These are phyloP conservation scores for Euphorbia schlechtendalii DNA, from an alignment of 441 rosid genomes.

Conservation along the genomic window DNA sequence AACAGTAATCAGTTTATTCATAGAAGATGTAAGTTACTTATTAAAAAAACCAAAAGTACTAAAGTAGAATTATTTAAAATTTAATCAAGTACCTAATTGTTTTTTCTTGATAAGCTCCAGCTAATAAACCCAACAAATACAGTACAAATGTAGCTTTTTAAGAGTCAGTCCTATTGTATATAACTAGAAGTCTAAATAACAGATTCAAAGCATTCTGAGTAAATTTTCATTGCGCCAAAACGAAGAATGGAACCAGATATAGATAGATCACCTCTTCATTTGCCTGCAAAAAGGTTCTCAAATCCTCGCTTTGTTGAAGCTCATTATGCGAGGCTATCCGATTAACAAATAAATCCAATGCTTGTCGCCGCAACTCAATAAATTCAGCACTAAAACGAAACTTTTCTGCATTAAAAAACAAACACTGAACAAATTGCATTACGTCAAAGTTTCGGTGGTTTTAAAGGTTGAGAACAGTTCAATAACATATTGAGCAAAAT, in stretches of 20 bases:
- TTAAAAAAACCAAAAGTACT: too few relatives aligned
- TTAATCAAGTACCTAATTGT: not conserved
- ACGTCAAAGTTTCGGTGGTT: not conserved
- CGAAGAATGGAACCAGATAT: not conserved
- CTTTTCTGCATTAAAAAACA: conserved; percentile 60
- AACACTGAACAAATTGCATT: not conserved
- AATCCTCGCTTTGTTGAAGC: conserved; percentile 91
- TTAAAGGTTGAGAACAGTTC: not conserved
- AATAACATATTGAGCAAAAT: not conserved
- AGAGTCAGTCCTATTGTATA: not conserved
- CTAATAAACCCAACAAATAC: too few relatives aligned
- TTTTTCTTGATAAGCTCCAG: not conserved
- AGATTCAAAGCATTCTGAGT: not conserved
- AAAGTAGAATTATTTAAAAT: too few relatives aligned
- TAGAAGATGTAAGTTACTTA: too few relatives aligned
- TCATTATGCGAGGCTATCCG: conserved; percentile 84
- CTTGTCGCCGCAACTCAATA: conserved; percentile 96
- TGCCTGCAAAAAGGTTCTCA: conserved; percentile 93
- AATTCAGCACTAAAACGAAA: conserved; percentile 97
- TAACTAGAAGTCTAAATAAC: not conserved
- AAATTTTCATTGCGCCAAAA: not conserved
- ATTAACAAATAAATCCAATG: conserved; percentile 78
- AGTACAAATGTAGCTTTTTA: too few relatives aligned
- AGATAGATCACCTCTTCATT: conserved; percentile 79
- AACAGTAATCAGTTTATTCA: too few relatives aligned